phyloP scores from a whole-genome alignment of 73 alveolate genomes.

The Paramecium biaurelia region DNA sequence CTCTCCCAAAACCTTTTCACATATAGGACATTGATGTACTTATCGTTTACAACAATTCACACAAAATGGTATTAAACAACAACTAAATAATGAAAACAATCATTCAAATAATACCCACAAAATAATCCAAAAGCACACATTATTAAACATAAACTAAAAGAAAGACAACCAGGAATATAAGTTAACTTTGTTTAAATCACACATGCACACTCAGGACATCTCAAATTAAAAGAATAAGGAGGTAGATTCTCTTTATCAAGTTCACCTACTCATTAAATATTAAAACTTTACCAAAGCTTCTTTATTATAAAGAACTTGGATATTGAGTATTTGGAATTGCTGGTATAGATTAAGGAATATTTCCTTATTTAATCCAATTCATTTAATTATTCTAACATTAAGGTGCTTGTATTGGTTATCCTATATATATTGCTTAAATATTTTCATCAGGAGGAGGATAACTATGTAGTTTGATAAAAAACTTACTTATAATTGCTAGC shows the following conservation, averaged over 20 bases:
- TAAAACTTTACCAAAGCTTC: background rate
- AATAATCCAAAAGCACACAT: background rate
- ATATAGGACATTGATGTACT: background rate
- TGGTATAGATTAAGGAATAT: background rate
- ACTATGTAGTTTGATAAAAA: background rate
- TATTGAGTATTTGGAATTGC: background rate
- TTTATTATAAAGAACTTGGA: background rate
- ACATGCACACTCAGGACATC: slow-evolving; percentile 3
- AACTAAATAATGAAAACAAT: background rate
- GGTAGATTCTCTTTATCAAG: background rate
- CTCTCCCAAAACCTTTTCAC: background rate
- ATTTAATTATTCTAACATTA: background rate
- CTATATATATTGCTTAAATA: background rate
- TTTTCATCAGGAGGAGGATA: background rate
- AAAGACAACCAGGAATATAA: background rate
- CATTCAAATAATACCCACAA: background rate
- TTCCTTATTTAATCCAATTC: background rate
- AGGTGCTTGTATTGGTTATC: background rate
- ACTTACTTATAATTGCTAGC: background rate
- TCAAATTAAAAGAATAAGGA: background rate
- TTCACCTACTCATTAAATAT: background rate
- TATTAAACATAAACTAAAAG: background rate
- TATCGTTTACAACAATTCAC: background rate
- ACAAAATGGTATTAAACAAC: slow-evolving; percentile 10
- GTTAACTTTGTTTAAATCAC: background rate